These are phyloP conservation scores for Amyloporia xantha DNA, from an alignment of 768 basidiomycete species.

Conservation along the genomic window DNA sequence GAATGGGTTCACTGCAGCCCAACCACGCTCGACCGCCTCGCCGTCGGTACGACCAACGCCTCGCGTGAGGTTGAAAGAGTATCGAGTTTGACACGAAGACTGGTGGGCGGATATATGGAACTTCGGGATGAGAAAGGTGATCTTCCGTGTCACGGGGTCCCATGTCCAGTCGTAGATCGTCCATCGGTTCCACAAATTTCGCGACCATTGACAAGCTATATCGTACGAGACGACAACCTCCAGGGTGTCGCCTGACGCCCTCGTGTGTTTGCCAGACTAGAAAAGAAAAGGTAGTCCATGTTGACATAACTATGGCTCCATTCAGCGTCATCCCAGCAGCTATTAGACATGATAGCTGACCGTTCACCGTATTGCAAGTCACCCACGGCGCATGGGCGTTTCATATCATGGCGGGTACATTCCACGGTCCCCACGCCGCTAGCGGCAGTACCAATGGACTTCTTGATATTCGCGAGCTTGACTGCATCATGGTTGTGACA, in stretches of 20 bases:
- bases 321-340: not conserved
- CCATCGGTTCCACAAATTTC: constrained; percentile 9
- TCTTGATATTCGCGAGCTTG: constrained; percentile 10
- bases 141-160: not conserved
- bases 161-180: not conserved
- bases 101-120: constrained; percentile 34
- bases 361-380: constrained; percentile 23
- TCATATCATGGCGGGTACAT: constrained; percentile 19
- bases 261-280: not conserved
- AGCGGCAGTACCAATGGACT: constrained; percentile 1
- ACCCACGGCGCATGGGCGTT: constrained; percentile 15
- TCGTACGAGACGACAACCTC: constrained; percentile 14
- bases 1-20: constrained; percentile 28
- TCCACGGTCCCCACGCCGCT: constrained; percentile 12
- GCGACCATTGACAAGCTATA: constrained; percentile 20
- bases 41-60: constrained; percentile 29
- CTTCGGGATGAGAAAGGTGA: constrained; percentile 26
- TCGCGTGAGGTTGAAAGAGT: constrained; percentile 24
- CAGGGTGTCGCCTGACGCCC: no score
- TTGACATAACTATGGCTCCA: constrained; percentile 16
- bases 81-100: constrained; percentile 22
- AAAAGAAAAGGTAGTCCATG: constrained; percentile 19
- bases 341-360: constrained; percentile 7
- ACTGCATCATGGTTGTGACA: constrained; percentile 14
- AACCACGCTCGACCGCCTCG: constrained; percentile 31